Percentiles rank a stretch among this genome's conserved stretches.
These are phyloP conservation scores for Alliaria petiolata DNA, from an alignment of 345 rosid genomes.

Conservation along the genomic window DNA sequence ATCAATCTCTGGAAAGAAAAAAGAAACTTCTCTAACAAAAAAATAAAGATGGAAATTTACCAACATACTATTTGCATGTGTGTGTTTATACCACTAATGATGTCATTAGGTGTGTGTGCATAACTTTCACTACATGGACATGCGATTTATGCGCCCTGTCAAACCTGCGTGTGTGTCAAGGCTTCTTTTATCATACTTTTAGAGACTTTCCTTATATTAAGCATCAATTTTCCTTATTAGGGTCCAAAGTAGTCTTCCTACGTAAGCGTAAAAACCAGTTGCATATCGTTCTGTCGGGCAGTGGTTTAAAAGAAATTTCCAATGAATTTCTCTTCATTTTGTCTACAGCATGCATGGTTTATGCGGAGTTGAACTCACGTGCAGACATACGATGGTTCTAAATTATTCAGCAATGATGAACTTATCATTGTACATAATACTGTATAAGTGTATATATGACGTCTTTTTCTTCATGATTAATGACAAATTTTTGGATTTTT, in stretches of 20 bases:
- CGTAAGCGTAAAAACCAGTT: constrained; percentile 6
- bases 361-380: no score
- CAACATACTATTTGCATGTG: not conserved
- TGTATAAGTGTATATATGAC: no score
- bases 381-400: no score
- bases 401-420: no score
- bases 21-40: no score
- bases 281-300: not conserved
- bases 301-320: no score
- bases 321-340: no score
- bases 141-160: constrained; percentile 10
- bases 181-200: constrained; percentile 11
- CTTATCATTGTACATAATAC: no score
- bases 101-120: not conserved
- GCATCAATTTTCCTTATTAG: not conserved
- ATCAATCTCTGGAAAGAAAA: not conserved
- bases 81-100: not conserved
- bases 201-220: constrained; percentile 7
- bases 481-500: no score
- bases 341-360: no score
- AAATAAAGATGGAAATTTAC: not conserved
- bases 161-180: constrained; percentile 3
- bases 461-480: no score
- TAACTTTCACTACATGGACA: not conserved
- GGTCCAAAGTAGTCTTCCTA: not conserved